Percentiles rank a stretch among this genome's conserved stretches.
phyloP scores from a whole-genome alignment of 1,284 basidiomycete species.

The Wolfiporia cocos region DNA sequence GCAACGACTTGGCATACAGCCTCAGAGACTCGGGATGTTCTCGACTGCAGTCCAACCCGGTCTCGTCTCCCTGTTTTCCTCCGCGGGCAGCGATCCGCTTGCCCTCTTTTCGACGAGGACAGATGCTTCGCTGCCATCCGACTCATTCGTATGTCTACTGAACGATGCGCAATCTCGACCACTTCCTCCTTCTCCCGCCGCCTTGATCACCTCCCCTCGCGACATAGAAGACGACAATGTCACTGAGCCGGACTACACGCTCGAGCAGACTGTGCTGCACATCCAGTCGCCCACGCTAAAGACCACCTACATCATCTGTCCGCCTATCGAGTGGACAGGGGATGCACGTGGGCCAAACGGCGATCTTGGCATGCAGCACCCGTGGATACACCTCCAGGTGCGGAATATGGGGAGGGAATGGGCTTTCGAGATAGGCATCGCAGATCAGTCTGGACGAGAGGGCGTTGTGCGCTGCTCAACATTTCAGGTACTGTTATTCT shows the following conservation, averaged over 20 bases:
- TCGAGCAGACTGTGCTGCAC: constrained; percentile 74
- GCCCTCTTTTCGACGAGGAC: constrained; percentile 47
- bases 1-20: too few species aligned
- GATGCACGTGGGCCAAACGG: constrained; percentile 2
- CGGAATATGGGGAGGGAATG: constrained; percentile 63
- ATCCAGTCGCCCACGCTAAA: constrained; percentile 72
- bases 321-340: constrained; percentile 21
- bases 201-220: constrained; percentile 35
- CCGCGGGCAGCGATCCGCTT: constrained; percentile 60
- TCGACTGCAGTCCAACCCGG: constrained; percentile 43
- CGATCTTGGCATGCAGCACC: constrained; percentile 62
- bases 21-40: constrained; percentile 22
- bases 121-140: constrained; percentile 49
- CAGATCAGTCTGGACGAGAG: constrained; percentile 52
- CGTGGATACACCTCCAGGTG: constrained; percentile 74
- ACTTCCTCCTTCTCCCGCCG: constrained; percentile 36
- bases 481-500: constrained; percentile 58
- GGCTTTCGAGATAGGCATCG: constrained; percentile 73
- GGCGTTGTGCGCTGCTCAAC: constrained; percentile 72
- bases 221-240: constrained; percentile 17
- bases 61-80: constrained; percentile 73
- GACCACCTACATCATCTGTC: constrained; percentile 68
- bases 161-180: constrained; percentile 56
- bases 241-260: constrained; percentile 27
- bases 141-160: constrained; percentile 63